Base-by-base conservation (phyloP, 352 stramenopile species). In the Phytophthora kernoviae region DNA sequence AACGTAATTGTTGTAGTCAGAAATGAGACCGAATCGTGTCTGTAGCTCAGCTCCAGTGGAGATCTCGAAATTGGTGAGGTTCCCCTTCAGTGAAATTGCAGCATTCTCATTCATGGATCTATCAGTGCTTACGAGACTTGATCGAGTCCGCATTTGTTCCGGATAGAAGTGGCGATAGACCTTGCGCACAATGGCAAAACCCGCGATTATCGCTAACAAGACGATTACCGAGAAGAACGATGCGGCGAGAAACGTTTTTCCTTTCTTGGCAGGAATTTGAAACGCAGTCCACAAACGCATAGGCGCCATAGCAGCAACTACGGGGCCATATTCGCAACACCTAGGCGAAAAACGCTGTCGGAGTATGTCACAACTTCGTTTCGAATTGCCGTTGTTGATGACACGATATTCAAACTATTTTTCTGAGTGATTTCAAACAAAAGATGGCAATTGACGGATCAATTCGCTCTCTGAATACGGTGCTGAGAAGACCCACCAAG, bases 1-100 rank as follows among this genome's bases (percentile, higher is more conserved):
- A 20, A 71, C 54, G 47, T 69, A 77, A 39, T 79, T 76, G 33
- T 60, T 67, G 44, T 74, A 83, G 11, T 72, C 58, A 0, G 54
- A 84, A 18, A 84, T 62, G 22, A 84, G 34, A 1, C 74, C 74
- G 15, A 77, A 62, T 2, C 65, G 58, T 14, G 56, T 63, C 24
- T 65, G 62, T 2, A 75, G 46, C 22, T 68, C 57, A 0, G 67
- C 67, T 10, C 67, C 67, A 2, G 67, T 75, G 3, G 67, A 70
- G 18, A 75, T 47, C 42, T 75, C 67, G 18, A 75, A 75, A 15
- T 72, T 72, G 1, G 67, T 75, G 37, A 72, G 53, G 17, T 62
- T 55, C 0, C 61, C 48, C 56, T 60, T 66, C n/a, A 50, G 18
- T 5, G 53, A 32, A 1, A 61, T 11, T 6, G 49, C 42, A 2